Percentiles rank a stretch among this genome's conserved stretches.
phyloP scores from a whole-genome alignment of 331 rosid species.

The Acacia concinna region DNA sequence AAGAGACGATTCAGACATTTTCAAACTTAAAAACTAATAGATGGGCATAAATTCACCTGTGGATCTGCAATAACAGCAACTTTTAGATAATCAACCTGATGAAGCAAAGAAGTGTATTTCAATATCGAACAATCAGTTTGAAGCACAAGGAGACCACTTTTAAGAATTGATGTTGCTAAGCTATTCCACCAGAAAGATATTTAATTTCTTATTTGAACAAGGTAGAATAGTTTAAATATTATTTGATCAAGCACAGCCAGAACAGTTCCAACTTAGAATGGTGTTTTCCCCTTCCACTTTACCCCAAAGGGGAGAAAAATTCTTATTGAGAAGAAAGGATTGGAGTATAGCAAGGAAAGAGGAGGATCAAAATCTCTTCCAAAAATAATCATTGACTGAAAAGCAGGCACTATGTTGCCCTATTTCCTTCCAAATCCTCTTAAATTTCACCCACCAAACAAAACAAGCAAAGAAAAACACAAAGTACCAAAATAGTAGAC shows the following conservation, averaged over 20 bases:
- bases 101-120: background rate
- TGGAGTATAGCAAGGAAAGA: background rate
- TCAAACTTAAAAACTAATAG: background rate
- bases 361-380: background rate
- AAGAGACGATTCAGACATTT: slow-evolving; percentile 6
- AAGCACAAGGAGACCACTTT: background rate
- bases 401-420: background rate
- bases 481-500: background rate
- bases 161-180: background rate
- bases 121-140: background rate
- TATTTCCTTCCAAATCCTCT: background rate
- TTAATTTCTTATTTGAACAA: background rate
- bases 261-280: background rate
- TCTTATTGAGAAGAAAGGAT: background rate
- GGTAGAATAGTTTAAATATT: background rate
- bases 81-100: slow-evolving; percentile 50
- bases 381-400: background rate
- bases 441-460: background rate
- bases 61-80: slow-evolving; percentile 83
- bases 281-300: background rate
- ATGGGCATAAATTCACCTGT: slow-evolving; percentile 53
- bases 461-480: background rate
- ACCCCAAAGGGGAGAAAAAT: background rate
- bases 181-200: background rate
- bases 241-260: background rate